A percentile compares a stretch with the other conserved stretches of the same genome.
These are phyloP conservation scores for Tricladium varicosporioides DNA, from an alignment of 2,329 filamentous ascomycete species.

Conservation along the genomic window DNA sequence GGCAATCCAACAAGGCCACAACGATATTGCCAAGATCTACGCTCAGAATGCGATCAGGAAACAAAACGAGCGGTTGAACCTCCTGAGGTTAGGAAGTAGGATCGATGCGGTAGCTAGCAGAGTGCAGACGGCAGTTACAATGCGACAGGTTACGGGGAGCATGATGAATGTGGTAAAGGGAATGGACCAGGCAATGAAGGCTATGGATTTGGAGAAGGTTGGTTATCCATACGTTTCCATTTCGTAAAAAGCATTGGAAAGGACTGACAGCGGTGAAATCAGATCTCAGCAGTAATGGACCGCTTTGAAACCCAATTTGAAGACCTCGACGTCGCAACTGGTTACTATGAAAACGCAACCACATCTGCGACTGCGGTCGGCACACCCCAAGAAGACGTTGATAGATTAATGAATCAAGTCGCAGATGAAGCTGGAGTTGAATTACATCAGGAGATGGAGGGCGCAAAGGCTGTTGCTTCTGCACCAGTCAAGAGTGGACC, in stretches of 20 bases:
- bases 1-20: conserved; percentile 58
- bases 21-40: conserved; percentile 61
- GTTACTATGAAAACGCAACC: conserved; percentile 77
- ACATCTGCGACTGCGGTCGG: conserved; percentile 72
- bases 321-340: conserved; percentile 46
- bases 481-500: conserved; percentile 60
- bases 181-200: conserved; percentile 62
- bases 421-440: conserved; percentile 87
- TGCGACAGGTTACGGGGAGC: conserved; percentile 58
- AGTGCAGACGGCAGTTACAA: conserved; percentile 63
- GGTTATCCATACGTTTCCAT: not conserved
- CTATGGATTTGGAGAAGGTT: conserved; percentile 62
- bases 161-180: conserved; percentile 62
- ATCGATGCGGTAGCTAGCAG: conserved; percentile 59
- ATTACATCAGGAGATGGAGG: conserved; percentile 69
- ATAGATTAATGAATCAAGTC: conserved; percentile 79
- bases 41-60: conserved; percentile 63
- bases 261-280: conserved; percentile 5
- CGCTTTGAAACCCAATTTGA: conserved; percentile 58
- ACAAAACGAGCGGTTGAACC: conserved; percentile 59
- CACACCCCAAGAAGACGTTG: conserved; percentile 80
- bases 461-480: conserved; percentile 55
- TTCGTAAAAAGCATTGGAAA: not conserved
- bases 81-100: conserved; percentile 53
- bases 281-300: conserved; percentile 66